Base-by-base conservation (phyloP, 257 asterid species). In the Ajuga chamaepitys region DNA sequence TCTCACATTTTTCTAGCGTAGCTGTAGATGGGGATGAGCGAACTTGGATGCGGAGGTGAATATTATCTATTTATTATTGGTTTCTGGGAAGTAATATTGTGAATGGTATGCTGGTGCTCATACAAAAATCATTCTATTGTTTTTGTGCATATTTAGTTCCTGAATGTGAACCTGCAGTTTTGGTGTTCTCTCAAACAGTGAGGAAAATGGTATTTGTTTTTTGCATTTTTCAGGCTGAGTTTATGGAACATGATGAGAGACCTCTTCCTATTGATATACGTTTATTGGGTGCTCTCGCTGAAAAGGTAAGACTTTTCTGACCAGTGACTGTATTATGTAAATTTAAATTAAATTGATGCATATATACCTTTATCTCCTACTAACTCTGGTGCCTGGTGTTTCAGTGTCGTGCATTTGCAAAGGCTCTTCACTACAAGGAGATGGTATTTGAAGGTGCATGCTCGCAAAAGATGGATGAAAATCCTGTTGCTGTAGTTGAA, bases 161-260 rank as follows among this genome's bases (percentile, higher is more conserved):
- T 74, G 41, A 56, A 24, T 62, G 59, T 71, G 52, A 44, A 10
- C 46, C 69, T 51, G 64, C 59, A 13, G 51, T 42, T 55, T n/a
- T n/a, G n/a, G 44, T 30, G 44, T 66, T 65, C 45, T 68, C 72
- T 70, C 68, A 52, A 70, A 64, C 67, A 45, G 56, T 58, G 66
- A 41, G 48, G 67, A 16, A 24, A 52, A 37, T 77, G 50, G 44
- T 41, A 37, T 70, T n/a, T n/a, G n/a, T n/a, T n/a, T n/a, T n/a
- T n/a, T n/a, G n/a, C n/a, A n/a, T n/a, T n/a, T 78, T 85, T 71
- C 86, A 93, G 99, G 99, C 99, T 4, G 99, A 94, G 86, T 94
- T 90, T 78, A 94, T 94, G 99, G 99, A 94, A 78, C 99, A 86
- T 58, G 96, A 86, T 73, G 99, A 88, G 83, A 86, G 90, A 69